Evolutionary conservation across 2,329 filamentous ascomycete genomes (phyloP), one percentile per base, ranked within the genome.

Genomic region (Aspergillus piperis): DNA sequence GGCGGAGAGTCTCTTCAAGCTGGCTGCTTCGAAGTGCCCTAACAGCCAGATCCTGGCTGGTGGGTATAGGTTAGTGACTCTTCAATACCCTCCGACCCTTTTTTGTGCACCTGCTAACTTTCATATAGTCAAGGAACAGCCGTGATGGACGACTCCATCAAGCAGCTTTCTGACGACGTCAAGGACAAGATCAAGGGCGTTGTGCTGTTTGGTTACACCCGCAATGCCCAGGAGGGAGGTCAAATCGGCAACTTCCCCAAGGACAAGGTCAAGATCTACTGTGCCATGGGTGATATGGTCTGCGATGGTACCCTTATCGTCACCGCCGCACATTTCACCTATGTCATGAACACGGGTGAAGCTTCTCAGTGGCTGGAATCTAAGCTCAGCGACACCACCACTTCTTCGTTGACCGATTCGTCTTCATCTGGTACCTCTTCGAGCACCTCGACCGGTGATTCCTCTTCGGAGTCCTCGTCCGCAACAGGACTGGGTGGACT

Each of bases 201-300:
- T 27, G 70, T 79, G 3, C 70, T 77, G 19, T 80, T 78, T 57
- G 80, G 70, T 21, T 77, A 81, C 59, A 82, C 80, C 11, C 75
- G 79, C 58, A 77, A 76, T 39, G 58, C 63, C 58, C 69, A 77
- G 64, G 77, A 80, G 61, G 68, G 70, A 17, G 71, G 73, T 41
- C 73, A 74, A 58, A 79, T 80, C 41, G 71, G 75, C 3, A 71
- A 73, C 41, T 80, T 78, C 64, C 74, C 76, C n/a, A 65, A 72
- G 51, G 74, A 74, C 4, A 80, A 81, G 69, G 74, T 74, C 23
- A 74, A 80, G 63, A 79, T 82, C 15, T 77, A 81, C 41, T 84
- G 82, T 57, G 77, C 80, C 53, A 54, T 66, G 5, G 81, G 79
- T 0, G 82, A 85, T 61, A 61, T 78, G 49, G 83, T 85, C 15